Conservation (phyloP, 140 eudicot genomes). For the Bidens hawaiensis region DNA sequence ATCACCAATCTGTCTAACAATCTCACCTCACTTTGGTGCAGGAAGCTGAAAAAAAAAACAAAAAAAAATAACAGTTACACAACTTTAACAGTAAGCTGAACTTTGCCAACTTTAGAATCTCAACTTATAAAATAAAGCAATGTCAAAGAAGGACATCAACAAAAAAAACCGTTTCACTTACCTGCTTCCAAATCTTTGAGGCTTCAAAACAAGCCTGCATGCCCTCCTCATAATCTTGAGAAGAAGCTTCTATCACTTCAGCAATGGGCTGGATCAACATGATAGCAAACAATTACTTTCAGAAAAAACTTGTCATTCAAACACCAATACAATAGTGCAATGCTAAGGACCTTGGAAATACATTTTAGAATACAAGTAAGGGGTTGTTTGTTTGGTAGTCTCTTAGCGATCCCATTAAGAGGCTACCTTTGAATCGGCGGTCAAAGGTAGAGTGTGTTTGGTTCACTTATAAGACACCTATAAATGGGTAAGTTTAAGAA, state of each 20-base stretch:
- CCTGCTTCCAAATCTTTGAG: slow-evolving; percentile 90
- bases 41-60: slow-evolving; percentile 66
- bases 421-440: too few relatives aligned
- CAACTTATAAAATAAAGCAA: not conserved
- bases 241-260: slow-evolving; percentile 73
- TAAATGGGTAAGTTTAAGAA: too few relatives aligned
- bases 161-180: slow-evolving; percentile 21
- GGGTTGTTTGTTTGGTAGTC: too few relatives aligned
- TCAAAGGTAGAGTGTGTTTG: too few relatives aligned
- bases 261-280: slow-evolving; percentile 67
- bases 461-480: too few relatives aligned
- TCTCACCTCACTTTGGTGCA: slow-evolving; percentile 94
- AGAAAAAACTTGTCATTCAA: not conserved
- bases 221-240: slow-evolving; percentile 76
- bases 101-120: not conserved
- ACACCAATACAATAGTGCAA: not conserved
- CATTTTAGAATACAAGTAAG: too few relatives aligned
- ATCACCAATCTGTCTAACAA: slow-evolving; percentile 94
- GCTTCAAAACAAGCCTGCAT: slow-evolving; percentile 72
- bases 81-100: not conserved
- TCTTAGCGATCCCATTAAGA: too few relatives aligned
- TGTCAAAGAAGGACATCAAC: not conserved
- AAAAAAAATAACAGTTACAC: not conserved
- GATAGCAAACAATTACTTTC: slow-evolving; percentile 9
- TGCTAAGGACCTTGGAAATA: not conserved